These are phyloP conservation scores for Hanseniaspora valbyensis DNA, from an alignment of 805 yeast genomes.

Conservation along the genomic window DNA sequence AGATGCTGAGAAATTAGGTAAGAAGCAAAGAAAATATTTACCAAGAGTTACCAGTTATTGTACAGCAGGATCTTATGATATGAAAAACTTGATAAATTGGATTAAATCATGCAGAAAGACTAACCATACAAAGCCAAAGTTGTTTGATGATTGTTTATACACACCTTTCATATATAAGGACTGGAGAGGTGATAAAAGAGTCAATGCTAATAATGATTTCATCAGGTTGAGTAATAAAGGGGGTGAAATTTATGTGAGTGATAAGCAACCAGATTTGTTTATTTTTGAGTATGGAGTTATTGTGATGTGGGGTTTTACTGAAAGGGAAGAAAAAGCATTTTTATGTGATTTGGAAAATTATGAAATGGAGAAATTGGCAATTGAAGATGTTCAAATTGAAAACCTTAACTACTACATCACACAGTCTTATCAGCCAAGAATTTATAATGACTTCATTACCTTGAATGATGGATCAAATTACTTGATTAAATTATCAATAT, in stretches of 20 bases:
- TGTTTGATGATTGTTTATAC: slow-evolving; percentile 89
- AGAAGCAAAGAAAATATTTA: slow-evolving; percentile 56
- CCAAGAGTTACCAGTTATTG: slow-evolving; percentile 96
- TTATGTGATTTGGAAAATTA: slow-evolving; percentile 77
- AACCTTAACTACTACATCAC: slow-evolving; percentile 93
- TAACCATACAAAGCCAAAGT: slow-evolving; percentile 70
- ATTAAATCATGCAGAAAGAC: slow-evolving; percentile 62
- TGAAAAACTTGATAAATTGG: slow-evolving; percentile 82
- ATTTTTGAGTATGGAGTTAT: slow-evolving; percentile 95
- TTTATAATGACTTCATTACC: slow-evolving; percentile 90
- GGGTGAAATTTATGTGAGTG: slow-evolving; percentile 83
- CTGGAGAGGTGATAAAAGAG: slow-evolving; percentile 51
- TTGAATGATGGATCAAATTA: slow-evolving; percentile 79
- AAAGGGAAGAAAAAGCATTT: slow-evolving; percentile 71
- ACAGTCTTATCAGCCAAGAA: slow-evolving; percentile 86
- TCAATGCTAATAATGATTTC: slow-evolving; percentile 33
- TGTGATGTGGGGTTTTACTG: slow-evolving; percentile 90
- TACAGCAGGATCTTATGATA: slow-evolving; percentile 82
- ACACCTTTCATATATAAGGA: slow-evolving; percentile 78
- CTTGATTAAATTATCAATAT: slow-evolving; percentile 82
- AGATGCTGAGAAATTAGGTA: slow-evolving; percentile 89
- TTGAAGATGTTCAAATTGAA: slow-evolving; percentile 82
- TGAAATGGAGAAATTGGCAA: slow-evolving; percentile 81
- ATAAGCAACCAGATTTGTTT: slow-evolving; percentile 65
- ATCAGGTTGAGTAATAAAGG: slow-evolving; percentile 86